Base-by-base conservation (phyloP, 257 asterid species). In the Solanum acaule region DNA sequence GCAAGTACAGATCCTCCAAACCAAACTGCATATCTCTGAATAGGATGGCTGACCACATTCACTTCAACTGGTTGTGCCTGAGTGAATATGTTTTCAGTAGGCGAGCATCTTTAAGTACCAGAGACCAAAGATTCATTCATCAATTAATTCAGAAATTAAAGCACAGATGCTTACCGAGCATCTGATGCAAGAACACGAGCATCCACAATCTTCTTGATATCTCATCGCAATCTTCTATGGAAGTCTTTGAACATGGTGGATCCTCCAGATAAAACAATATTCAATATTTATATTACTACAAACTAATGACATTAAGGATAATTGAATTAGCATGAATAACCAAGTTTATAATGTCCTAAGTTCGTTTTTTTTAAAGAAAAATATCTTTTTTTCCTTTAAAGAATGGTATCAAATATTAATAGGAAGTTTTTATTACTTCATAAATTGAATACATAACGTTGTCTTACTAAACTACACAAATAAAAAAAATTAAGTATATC, bases 1-100 rank as follows among this genome's bases (percentile, higher is more conserved):
- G 98, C 98, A 88, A 96, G 98, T 59, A 96, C 99, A 8, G 99
- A 97, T 83, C 99, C 99, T 77, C 99, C 99, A 90, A 96, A 97
- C 99, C 99, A 97, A 88, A 96, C 99, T 87, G 99, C 99, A 84
- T 93, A 93, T 92, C 96, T 95, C 94, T 97, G 99, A 90, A 96
- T 93, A 76, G 98, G 98, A 90, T 95, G 97, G 94, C 99, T 96
- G 83, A 93, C 96, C 73, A 97, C 99, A 90, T 94, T 95, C 87
- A 97, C 98, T 91, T 97, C 99, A 93, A 97, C 94, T 4, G 97
- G 98, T 77, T 94, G 96, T 63, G 97, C 94, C 99, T 96, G 91
- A 3, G 86, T 86, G 87, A 83, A 84, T 33, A 87, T 46, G 44
- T 86, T 84, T 81, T 81, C 20, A 81, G 29, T 6, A 29, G 29